Base-by-base conservation (phyloP, 129 eudicot species). In the Heracleum sosnowskyi region DNA sequence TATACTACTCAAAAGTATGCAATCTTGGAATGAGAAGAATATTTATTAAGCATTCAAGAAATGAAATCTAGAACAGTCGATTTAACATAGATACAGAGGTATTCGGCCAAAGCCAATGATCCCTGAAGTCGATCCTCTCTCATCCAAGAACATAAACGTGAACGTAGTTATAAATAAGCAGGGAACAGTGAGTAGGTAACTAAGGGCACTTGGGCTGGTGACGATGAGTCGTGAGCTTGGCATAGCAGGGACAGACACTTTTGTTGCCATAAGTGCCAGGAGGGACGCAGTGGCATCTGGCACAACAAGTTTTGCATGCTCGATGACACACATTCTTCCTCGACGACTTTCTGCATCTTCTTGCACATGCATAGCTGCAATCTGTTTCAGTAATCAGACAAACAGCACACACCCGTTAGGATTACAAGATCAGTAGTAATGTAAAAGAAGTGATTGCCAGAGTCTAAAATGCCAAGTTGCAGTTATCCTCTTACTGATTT, bases 241-340 rank as follows among this genome's bases (percentile, higher is more conserved):
- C 90, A 47, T 87, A 87, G 84, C 90, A 87, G 47, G 90, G 90
- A 74, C 90, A 87, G 20, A 22, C 41, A 63, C 73, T 10, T 39
- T 79, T 78, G 86, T 87, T 81, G 33, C 90, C 90, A 18, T 75
- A 84, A 34, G 90, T 87, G 31, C 90, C 90, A 4, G 90, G 90
- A 22, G 90, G 90, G 22, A 87, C 90, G 69, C 90, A 87, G 41
- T 87, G 69, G 82, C 90, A 87, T 79, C 81, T 79, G n/a, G 73
- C 74, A 28, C 90, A 87, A 51, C 90, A 87, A 11, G 76, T 79
- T 26, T 87, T 81, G 90, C 90, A 87, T 47, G 90, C 86, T 57
- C 90, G 74, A 26, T 62, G 69, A 84, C 87, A 87, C 31, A 87
- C 70, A 12, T 87, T 87, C 84, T 87, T 87, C 57, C 90, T 87